phyloP scores from a whole-genome alignment of 176 grass and related monocot genomes.

The Neostapfia colusana region DNA sequence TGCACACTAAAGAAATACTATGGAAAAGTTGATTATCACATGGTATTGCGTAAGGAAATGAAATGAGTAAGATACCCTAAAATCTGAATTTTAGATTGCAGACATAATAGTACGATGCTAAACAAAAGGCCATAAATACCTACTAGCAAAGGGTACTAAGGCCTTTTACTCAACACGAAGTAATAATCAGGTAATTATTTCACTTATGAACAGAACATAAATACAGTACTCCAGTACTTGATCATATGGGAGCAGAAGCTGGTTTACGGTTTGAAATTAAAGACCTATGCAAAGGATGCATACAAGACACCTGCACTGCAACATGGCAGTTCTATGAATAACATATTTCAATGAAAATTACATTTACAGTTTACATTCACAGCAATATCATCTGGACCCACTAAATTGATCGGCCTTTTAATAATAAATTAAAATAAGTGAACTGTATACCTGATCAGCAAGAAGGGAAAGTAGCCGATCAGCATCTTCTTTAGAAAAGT shows the following conservation, averaged over 20 bases:
- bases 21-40: slow-evolving; percentile 14
- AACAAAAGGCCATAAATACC: neutral
- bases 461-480: slow-evolving; percentile 73
- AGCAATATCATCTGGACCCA: neutral
- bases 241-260: slow-evolving; percentile 4
- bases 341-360: slow-evolving; percentile 20
- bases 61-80: neutral
- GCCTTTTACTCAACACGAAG: neutral
- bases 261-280: slow-evolving; percentile 15
- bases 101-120: neutral
- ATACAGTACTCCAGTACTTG: slow-evolving; percentile 5
- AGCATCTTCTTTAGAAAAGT: slow-evolving; percentile 72
- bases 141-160: neutral
- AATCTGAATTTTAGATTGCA: slow-evolving; percentile 1
- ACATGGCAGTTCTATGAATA: slow-evolving; percentile 10
- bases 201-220: neutral
- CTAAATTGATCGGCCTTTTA: neutral
- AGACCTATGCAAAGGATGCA: neutral
- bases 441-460: slow-evolving; percentile 66
- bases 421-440: slow-evolving; percentile 10
- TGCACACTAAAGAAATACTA: slow-evolving; percentile 12
- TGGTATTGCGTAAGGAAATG: neutral
- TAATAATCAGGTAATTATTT: neutral
- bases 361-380: neutral
- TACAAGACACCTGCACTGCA: neutral